A percentile compares a stretch with the other conserved stretches of the same genome.
phyloP scores from a whole-genome alignment of 164 flowering plant species.

The Stephania cephalantha region DNA sequence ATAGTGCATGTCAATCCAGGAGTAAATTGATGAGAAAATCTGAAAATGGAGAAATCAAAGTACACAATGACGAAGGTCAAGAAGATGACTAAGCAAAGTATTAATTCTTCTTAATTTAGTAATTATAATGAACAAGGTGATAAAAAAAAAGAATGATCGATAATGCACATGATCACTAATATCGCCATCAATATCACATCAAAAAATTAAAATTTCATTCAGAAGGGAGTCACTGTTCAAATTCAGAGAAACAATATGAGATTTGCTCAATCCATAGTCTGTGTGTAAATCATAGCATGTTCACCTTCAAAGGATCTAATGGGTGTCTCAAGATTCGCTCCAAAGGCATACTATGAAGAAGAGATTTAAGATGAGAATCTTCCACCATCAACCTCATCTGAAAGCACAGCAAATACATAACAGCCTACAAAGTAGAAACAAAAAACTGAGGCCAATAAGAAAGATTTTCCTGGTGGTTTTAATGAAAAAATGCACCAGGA shows the following conservation, averaged over 20 bases:
- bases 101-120: background rate
- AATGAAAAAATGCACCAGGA: background rate
- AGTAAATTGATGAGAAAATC: background rate
- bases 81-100: background rate
- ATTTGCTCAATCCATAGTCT: background rate
- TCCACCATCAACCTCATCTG: slow-evolving; percentile 66
- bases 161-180: background rate
- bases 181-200: background rate
- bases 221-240: background rate
- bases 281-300: background rate
- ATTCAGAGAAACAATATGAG: background rate
- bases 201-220: background rate
- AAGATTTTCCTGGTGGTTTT: background rate
- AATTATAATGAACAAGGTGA: no score
- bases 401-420: slow-evolving; percentile 89
- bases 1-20: background rate
- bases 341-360: slow-evolving; percentile 45
- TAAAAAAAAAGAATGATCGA: no score
- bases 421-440: slow-evolving; percentile 47
- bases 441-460: background rate
- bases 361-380: slow-evolving; percentile 43
- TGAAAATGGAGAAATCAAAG: no score
- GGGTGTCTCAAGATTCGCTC: slow-evolving; percentile 48
- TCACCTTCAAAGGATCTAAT: slow-evolving; percentile 71
- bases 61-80: background rate